Base-by-base conservation (phyloP, 768 basidiomycete species). In the Leucocoprinus sp. region DNA sequence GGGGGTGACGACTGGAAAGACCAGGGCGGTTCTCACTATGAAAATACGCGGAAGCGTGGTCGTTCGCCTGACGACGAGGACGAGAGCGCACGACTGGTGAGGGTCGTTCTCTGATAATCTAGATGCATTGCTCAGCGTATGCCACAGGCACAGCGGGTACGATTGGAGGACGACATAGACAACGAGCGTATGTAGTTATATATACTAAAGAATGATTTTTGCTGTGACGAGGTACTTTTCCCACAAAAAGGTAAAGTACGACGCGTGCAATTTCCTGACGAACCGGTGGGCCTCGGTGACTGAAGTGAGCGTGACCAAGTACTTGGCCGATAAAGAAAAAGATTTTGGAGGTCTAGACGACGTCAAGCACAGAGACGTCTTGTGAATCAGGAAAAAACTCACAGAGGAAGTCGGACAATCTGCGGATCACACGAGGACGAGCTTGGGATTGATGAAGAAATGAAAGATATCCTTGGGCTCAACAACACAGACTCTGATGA, bases 1-100 rank as follows among this genome's bases (percentile, higher is more conserved):
- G 91, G 90, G 21, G 90, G 88, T 44, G 89, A 72, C 46, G 87
- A 91, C 51, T 92, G 88, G 85, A 89, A 84, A 60, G 81, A 84
- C 48, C 62, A 71, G 3, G 75, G 84, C 43, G 68, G 57, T 38
- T 54, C 60, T 31, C 58, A 51, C 17, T 53, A 59, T 14, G 66
- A 68, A 26, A 64, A 61, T 36, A 68, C 65, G 27, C 70, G 78
- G 54, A 90, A 90, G 56, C 74, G 86, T 42, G 83, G 64, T 24
- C 73, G 86, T 53, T 89, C 86, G 36, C 85, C 84, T 37, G 84
- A 85, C 3, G 86, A 89, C 37, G 86, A 89, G 37, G 82, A 68
- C 0, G 84, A 83, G 12, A 65, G 59, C n/a, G 59, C 57, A 34
- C 70, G 82, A 67, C 56, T 67, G 63, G 84, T 84, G 37, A 54